Evolutionary conservation across 352 stramenopile genomes (phyloP).

Genomic region (Thraustochytrium striatum): DNA sequence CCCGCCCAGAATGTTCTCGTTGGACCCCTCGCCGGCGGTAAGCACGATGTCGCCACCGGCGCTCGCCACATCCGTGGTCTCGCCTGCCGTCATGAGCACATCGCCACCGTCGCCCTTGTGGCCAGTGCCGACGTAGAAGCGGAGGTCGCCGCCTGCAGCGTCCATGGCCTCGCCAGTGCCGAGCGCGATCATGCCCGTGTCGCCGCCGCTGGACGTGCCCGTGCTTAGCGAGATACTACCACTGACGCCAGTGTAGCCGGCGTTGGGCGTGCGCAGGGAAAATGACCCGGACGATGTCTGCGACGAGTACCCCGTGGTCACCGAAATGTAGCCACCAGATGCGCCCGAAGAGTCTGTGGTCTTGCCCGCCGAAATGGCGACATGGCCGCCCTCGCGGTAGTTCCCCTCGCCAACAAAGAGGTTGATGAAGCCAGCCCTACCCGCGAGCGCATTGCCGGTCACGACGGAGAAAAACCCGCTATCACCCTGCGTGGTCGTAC

Average conservation of each 20-base stretch:
- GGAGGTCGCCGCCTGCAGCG: slow-evolving; percentile 66
- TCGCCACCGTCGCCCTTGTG: slow-evolving; percentile 61
- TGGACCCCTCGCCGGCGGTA: slow-evolving; percentile 58
- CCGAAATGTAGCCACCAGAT: slow-evolving; percentile 57
- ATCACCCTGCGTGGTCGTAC: slow-evolving; percentile 44
- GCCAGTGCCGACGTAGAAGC: slow-evolving; percentile 59
- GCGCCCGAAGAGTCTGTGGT: slow-evolving; percentile 53
- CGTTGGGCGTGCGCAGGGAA: slow-evolving; percentile 54
- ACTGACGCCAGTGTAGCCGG: slow-evolving; percentile 60
- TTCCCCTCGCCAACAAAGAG: slow-evolving; percentile 66
- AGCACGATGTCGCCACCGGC: slow-evolving; percentile 60
- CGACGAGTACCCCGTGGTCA: slow-evolving; percentile 59
- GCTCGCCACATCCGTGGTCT: slow-evolving; percentile 49
- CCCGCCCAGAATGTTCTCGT: slow-evolving; percentile 55
- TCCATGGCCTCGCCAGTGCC: slow-evolving; percentile 62
- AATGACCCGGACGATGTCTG: slow-evolving; percentile 52
- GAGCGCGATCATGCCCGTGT: slow-evolving; percentile 60
- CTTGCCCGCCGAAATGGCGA: slow-evolving; percentile 65
- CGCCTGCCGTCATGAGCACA: slow-evolving; percentile 58
- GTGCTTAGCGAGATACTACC: slow-evolving; percentile 69
- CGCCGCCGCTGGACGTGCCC: slow-evolving; percentile 61
- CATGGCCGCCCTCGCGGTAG: slow-evolving; percentile 65
- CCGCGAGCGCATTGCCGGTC: slow-evolving; percentile 59
- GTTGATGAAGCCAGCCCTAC: slow-evolving; percentile 66
- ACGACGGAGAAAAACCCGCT: slow-evolving; percentile 59